Evolutionary conservation across 202 grass and related monocot genomes (phyloP).

Genomic region (Bolboschoenoplectus hybrid): DNA sequence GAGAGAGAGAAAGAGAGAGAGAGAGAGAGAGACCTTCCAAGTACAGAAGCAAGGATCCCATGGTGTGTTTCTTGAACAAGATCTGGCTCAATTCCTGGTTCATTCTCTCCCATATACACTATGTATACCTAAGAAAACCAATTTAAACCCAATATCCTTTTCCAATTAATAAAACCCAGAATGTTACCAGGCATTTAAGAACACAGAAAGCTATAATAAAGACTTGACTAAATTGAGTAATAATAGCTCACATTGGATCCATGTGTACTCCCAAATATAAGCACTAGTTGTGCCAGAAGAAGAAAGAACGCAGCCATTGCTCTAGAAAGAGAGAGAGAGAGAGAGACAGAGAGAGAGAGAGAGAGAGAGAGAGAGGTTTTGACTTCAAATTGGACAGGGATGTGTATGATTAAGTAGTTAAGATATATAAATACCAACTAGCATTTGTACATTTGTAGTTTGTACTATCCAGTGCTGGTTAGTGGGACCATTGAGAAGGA

Average conservation of each 20-base stretch:
- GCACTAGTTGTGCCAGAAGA: slow-evolving; percentile 35
- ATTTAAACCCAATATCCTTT: not conserved
- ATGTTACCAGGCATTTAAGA: not conserved
- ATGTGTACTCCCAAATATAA: slow-evolving; percentile 48
- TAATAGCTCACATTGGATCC: slow-evolving; percentile 65
- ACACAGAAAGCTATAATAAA: slow-evolving; percentile 3
- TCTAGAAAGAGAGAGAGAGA: not conserved
- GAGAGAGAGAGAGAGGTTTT: not conserved
- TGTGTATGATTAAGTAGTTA: slow-evolving; percentile 27
- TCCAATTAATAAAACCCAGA: not conserved
- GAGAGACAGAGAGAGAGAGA: not conserved
- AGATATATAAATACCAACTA: not conserved
- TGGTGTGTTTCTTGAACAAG: slow-evolving; percentile 66
- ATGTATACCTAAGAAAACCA: slow-evolving; percentile 70
- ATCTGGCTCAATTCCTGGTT: slow-evolving; percentile 45
- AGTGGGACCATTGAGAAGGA: slow-evolving; percentile 20
- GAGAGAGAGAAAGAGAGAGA: not conserved
- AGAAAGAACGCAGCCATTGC: slow-evolving; percentile 42
- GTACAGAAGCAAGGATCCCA: slow-evolving; percentile 67
- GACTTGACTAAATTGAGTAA: slow-evolving; percentile 8
- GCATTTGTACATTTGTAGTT: slow-evolving; percentile 16
- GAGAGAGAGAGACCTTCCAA: slow-evolving; percentile 61
- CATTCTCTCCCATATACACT: slow-evolving; percentile 89
- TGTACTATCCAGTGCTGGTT: slow-evolving; percentile 14
- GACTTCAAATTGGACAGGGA: not conserved